Conservation (phyloP, 225 moss, liverwort and hornwort species). For the Neckera pumila region DNA sequence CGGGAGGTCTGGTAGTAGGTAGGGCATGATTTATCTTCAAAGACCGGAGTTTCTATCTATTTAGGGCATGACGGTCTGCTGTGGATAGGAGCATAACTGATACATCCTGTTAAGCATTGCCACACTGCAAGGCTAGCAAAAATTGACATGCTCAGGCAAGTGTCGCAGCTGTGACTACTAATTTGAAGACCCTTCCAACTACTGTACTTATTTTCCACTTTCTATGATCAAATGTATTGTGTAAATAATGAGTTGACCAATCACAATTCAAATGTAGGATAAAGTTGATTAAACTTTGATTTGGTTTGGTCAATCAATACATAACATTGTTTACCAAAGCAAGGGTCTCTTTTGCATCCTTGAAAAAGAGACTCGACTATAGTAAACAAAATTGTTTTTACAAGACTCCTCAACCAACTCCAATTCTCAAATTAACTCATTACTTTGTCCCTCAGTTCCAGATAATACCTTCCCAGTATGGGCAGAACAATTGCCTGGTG, state of each 20-base stretch:
- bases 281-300: neutral
- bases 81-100: neutral
- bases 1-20: neutral
- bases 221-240: neutral
- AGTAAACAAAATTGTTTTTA: neutral
- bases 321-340: neutral
- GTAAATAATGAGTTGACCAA: neutral
- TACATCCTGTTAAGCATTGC: neutral
- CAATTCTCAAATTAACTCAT: neutral
- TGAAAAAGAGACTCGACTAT: accelerated
- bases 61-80: neutral
- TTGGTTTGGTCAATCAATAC: neutral
- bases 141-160: neutral
- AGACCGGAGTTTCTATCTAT: no score
- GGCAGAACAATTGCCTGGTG: no score
- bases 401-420: neutral
- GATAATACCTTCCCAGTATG: neutral
- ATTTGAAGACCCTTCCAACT: neutral
- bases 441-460: neutral
- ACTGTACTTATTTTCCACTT: neutral
- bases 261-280: neutral
- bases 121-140: neutral
- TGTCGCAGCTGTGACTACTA: neutral
- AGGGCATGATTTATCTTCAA: no score
- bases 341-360: neutral